A percentile compares a stretch with the other conserved stretches of the same genome.
These are phyloP conservation scores for Licmophora abbreviata DNA, from an alignment of 108 stramenopile genomes.

Conservation along the genomic window DNA sequence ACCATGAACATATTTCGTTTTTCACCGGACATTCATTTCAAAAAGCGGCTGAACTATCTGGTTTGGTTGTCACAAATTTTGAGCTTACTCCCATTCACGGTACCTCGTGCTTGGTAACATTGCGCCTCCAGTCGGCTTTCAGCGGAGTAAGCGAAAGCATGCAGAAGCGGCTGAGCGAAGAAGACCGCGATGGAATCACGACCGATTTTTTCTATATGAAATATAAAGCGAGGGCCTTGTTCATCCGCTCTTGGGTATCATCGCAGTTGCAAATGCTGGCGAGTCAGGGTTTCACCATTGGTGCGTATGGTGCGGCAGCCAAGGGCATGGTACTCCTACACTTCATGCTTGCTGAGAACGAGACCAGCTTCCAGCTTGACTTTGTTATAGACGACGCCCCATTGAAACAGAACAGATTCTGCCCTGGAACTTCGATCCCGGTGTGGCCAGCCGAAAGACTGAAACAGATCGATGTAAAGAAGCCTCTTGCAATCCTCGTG, in stretches of 20 bases:
- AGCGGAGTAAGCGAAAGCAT: neutral
- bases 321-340: slow-evolving; percentile 1
- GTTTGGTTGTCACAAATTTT: neutral
- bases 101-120: neutral
- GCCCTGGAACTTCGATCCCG: neutral
- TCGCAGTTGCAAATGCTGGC: neutral
- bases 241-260: neutral
- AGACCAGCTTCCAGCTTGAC: neutral
- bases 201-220: neutral
- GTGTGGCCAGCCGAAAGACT: neutral
- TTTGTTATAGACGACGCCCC: neutral
- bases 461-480: neutral
- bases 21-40: neutral
- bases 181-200: neutral
- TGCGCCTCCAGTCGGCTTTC: neutral
- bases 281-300: neutral
- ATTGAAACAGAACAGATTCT: neutral
- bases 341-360: neutral
- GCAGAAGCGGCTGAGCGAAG: neutral
- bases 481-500: neutral
- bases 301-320: neutral
- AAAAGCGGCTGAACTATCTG: neutral
- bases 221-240: neutral
- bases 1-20: slow-evolving; percentile 1
- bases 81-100: neutral